Evolutionary conservation across 805 yeast species (phyloP).

Genomic region (Groenewaldozyma tartarivorans): DNA sequence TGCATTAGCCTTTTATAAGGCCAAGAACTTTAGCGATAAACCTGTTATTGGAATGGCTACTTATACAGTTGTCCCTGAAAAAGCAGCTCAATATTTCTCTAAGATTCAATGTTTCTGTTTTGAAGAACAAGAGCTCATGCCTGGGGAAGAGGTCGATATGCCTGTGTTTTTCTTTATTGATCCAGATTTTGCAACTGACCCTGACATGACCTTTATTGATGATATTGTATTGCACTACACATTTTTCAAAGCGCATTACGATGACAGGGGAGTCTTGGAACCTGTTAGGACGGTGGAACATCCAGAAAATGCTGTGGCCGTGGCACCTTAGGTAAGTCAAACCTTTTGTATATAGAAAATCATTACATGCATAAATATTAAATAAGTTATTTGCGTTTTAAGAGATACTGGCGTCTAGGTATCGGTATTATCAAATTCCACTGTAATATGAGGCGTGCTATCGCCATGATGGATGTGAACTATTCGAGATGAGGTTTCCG

Average conservation of each 20-base stretch:
- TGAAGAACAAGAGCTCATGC: conserved; percentile 86
- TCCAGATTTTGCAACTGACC: conserved; percentile 91
- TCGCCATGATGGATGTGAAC: too few relatives aligned
- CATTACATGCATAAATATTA: background rate
- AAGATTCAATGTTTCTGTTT: conserved; percentile 98
- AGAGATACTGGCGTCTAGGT: too few relatives aligned
- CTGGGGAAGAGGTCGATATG: conserved; percentile 98
- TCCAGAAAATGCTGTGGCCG: conserved; percentile 5
- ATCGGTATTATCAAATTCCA: too few relatives aligned
- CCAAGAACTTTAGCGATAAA: conserved; percentile 73
- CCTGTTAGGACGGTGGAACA: conserved; percentile 14
- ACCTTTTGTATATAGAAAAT: conserved; percentile 6
- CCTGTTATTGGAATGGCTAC: conserved; percentile 99
- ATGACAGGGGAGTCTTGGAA: conserved; percentile 17
- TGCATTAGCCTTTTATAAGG: conserved; percentile 90
- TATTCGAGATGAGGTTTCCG: too few relatives aligned
- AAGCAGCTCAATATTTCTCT: conserved; percentile 91
- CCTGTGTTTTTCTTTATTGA: conserved; percentile 95
- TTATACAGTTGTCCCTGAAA: conserved; percentile 91
- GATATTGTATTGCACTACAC: conserved; percentile 89
- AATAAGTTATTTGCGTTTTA: too few relatives aligned
- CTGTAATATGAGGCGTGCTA: too few relatives aligned
- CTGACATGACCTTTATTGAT: conserved; percentile 81
- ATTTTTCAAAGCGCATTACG: conserved; percentile 48
- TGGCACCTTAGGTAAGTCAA: background rate